Conservation (phyloP, 768 basidiomycete species). For the Chalciporus piperatus region DNA sequence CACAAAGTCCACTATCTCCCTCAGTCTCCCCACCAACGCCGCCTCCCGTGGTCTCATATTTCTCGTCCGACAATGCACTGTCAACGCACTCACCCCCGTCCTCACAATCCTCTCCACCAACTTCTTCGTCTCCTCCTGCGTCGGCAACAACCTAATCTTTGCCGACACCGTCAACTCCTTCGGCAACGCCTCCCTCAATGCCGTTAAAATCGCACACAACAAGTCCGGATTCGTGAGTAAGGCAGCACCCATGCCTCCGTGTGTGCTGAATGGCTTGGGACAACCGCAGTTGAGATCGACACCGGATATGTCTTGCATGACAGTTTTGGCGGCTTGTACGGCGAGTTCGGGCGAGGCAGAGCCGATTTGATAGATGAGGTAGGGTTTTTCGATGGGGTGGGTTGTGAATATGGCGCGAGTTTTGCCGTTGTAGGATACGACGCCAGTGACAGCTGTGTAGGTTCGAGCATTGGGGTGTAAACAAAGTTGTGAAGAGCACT, state of each 20-base stretch:
- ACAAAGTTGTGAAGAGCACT: constrained; percentile 27
- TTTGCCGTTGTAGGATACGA: constrained; percentile 83
- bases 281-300: constrained; percentile 98
- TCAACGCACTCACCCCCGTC: constrained; percentile 86
- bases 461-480: not conserved
- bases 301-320: constrained; percentile 87
- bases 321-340: constrained; percentile 84
- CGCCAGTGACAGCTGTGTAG: constrained; percentile 70
- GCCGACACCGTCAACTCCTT: constrained; percentile 85
- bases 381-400: constrained; percentile 92
- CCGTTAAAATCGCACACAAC: constrained; percentile 82
- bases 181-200: constrained; percentile 69
- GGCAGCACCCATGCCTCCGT: constrained; percentile 95
- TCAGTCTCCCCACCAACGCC: constrained; percentile 75
- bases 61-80: constrained; percentile 92
- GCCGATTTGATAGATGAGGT: constrained; percentile 94
- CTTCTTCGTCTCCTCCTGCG: constrained; percentile 82
- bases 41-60: constrained; percentile 83
- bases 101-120: constrained; percentile 86
- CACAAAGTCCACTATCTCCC: constrained; percentile 86
- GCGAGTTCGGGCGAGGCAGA: constrained; percentile 87
- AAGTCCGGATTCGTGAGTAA: constrained; percentile 89
- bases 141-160: constrained; percentile 87
- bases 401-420: constrained; percentile 85
- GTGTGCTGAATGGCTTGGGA: constrained; percentile 93